phyloP scores from a whole-genome alignment of 805 yeast genomes.

The Yamadazyma kitorensis region DNA sequence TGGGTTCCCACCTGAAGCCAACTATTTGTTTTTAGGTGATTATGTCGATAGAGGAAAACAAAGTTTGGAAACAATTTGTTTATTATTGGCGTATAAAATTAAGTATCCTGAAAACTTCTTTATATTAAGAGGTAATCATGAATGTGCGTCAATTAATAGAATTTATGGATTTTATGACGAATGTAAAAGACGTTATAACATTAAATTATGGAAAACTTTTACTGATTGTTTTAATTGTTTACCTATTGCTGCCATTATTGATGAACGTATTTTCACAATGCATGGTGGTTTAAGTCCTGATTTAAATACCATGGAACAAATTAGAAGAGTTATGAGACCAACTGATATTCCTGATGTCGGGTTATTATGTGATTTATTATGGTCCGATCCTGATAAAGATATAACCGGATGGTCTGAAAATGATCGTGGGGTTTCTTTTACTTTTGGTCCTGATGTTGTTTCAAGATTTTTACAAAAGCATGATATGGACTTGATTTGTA shows the following conservation, averaged over 20 bases:
- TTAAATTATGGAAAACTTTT: conserved; percentile 97
- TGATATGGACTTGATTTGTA: conserved; percentile 95
- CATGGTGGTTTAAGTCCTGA: conserved; percentile 99
- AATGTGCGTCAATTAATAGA: conserved; percentile 96
- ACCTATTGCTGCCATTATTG: conserved; percentile 98
- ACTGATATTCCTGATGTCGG: conserved; percentile 99
- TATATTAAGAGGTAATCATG: conserved; percentile 96
- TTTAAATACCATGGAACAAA: conserved; percentile 96
- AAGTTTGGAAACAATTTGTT: conserved; percentile 92
- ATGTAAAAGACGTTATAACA: conserved; percentile 96
- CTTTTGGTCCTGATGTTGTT: conserved; percentile 99
- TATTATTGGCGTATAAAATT: conserved; percentile 91
- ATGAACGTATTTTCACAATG: conserved; percentile 97
- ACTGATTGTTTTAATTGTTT: conserved; percentile 98
- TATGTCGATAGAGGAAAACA: conserved; percentile 99
- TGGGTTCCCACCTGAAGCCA: conserved; percentile 98
- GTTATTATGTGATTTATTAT: conserved; percentile 87
- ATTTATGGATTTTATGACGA: conserved; percentile 98
- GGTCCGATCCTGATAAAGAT: conserved; percentile 99
- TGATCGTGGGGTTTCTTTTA: conserved; percentile 97
- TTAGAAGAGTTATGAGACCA: conserved; percentile 98
- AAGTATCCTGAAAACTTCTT: conserved; percentile 98
- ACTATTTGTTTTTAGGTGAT: conserved; percentile 93
- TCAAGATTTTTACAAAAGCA: conserved; percentile 94
- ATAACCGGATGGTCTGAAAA: conserved; percentile 99